These are phyloP conservation scores for Fomitiporia mediterranea DNA, from an alignment of 1,284 basidiomycete species.

Conservation along the genomic window DNA sequence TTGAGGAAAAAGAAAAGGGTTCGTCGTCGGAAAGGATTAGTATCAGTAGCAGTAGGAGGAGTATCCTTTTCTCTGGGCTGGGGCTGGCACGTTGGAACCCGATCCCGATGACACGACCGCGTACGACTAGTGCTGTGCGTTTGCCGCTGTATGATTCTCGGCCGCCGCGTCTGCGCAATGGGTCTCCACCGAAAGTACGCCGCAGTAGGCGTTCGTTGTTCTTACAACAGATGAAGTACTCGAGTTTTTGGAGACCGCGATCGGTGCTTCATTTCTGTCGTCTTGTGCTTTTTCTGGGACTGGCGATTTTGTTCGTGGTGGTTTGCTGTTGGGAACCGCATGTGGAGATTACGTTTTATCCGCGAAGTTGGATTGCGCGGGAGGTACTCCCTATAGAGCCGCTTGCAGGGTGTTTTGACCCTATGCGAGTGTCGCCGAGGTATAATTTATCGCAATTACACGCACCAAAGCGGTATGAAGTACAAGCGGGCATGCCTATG, in stretches of 20 bases:
- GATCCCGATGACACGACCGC: conserved; percentile 16
- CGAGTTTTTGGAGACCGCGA: conserved; percentile 13
- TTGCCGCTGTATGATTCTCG: conserved; percentile 16
- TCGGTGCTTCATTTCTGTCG: background rate
- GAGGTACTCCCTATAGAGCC: conserved; percentile 62
- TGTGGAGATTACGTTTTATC: conserved; percentile 75
- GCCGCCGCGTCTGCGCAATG: conserved; percentile 13
- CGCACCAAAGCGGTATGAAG: conserved; percentile 57
- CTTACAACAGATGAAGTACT: conserved; percentile 13
- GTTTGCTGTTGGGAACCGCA: conserved; percentile 71
- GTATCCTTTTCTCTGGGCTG: background rate
- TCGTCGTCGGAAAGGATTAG: background rate
- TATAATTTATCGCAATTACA: conserved; percentile 69
- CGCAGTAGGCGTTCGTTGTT: conserved; percentile 13
- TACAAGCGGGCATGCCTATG: conserved; percentile 75
- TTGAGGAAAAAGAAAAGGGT: background rate
- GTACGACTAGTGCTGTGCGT: conserved; percentile 11
- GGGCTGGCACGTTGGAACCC: background rate
- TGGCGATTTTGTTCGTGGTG: conserved; percentile 46
- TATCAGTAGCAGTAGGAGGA: background rate
- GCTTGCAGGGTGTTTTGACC: conserved; percentile 72
- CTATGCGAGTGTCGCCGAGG: conserved; percentile 46
- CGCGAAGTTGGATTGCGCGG: conserved; percentile 64
- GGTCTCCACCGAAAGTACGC: conserved; percentile 15
- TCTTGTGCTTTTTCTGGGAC: conserved; percentile 47